These are phyloP conservation scores for Canavalia gladiata DNA, from an alignment of 306 rosid species.

Conservation along the genomic window DNA sequence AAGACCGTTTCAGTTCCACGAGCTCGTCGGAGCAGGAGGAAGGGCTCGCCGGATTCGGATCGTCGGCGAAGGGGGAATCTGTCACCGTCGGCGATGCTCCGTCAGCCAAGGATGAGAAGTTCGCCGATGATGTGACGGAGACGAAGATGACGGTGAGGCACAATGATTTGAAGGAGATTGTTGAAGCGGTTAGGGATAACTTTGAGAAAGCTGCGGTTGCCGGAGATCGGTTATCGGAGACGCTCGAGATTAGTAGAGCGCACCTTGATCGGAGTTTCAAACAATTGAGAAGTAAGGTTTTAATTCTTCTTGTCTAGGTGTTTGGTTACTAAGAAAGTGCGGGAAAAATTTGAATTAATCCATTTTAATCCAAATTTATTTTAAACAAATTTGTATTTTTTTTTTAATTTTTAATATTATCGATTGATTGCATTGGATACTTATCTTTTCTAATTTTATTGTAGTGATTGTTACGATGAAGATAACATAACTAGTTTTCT, in stretches of 20 bases:
- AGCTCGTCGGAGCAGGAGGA: slow-evolving; percentile 71
- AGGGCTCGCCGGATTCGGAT: slow-evolving; percentile 48
- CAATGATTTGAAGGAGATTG: slow-evolving; percentile 86
- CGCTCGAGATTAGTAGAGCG: slow-evolving; percentile 81
- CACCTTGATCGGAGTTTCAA: slow-evolving; percentile 87
- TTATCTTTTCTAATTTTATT: neutral
- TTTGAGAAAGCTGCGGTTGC: slow-evolving; percentile 86
- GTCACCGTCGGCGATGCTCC: slow-evolving; percentile 44
- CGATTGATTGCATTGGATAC: neutral
- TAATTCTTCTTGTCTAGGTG: too few species aligned
- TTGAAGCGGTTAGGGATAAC: slow-evolving; percentile 76
- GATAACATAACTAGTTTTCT: too few species aligned
- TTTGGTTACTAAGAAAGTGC: slow-evolving; percentile 22
- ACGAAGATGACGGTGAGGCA: slow-evolving; percentile 78
- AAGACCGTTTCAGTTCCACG: slow-evolving; percentile 74
- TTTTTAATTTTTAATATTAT: neutral
- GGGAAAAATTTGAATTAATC: slow-evolving; percentile 19
- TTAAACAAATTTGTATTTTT: neutral
- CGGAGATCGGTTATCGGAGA: slow-evolving; percentile 80
- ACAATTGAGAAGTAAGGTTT: slow-evolving; percentile 76
- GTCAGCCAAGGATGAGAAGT: slow-evolving; percentile 48
- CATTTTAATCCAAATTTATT: neutral
- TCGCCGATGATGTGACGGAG: slow-evolving; percentile 55
- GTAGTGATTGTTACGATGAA: too few species aligned
- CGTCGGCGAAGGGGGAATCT: slow-evolving; percentile 57